Evolutionary conservation across 2,329 filamentous ascomycete genomes (phyloP).

Genomic region (Elsinoe batatas): DNA sequence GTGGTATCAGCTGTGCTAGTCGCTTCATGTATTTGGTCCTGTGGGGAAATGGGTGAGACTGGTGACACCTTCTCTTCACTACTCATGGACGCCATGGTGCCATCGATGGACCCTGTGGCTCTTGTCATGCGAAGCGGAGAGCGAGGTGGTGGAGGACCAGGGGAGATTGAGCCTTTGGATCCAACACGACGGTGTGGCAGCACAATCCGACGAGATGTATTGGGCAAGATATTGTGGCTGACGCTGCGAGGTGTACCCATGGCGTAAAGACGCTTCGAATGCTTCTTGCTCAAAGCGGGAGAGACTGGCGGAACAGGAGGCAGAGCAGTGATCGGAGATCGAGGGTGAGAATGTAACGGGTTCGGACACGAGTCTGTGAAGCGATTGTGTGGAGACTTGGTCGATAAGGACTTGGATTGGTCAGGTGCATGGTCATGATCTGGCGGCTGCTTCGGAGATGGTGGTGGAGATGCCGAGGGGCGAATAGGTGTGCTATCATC

Average conservation of each 20-base stretch:
- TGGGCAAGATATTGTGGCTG: neutral
- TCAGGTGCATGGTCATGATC: neutral
- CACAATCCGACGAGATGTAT: neutral
- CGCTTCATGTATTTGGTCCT: neutral
- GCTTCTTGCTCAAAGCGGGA: neutral
- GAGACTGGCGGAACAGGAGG: neutral
- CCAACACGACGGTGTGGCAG: neutral
- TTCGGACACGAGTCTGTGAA: conserved; percentile 1
- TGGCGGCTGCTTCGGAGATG: conserved; percentile 18
- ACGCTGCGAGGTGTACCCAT: conserved; percentile 17
- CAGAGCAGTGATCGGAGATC: conserved; percentile 6
- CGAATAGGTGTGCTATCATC: conserved; percentile 20
- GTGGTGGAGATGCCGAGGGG: conserved; percentile 25
- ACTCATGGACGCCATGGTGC: neutral
- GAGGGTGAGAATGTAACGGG: conserved; percentile 13
- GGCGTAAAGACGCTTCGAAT: conserved; percentile 19
- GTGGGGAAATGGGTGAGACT: neutral
- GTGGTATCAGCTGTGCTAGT: neutral
- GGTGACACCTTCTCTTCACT: neutral
- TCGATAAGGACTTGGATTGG: neutral
- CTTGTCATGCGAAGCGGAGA: conserved; percentile 22
- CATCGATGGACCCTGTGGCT: conserved; percentile 7
- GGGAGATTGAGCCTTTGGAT: conserved; percentile 21
- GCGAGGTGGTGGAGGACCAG: conserved; percentile 27
- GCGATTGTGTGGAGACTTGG: neutral